Evolutionary conservation across 192 early-diverging fungal genomes (phyloP).

Genomic region (Coemansia umbellata): DNA sequence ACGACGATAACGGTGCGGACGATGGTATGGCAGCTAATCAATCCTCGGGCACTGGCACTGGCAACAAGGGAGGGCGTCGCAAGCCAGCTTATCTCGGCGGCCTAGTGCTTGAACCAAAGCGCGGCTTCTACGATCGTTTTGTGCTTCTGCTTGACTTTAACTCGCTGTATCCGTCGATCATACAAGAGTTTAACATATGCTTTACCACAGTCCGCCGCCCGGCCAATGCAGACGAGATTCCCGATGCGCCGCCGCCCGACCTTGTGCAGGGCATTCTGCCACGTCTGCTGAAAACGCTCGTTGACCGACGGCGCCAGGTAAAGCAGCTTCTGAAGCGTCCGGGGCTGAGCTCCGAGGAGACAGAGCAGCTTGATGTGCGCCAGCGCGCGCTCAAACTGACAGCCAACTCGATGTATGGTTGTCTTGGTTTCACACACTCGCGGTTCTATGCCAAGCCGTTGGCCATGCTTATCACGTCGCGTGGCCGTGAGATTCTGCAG

Average conservation of each 20-base stretch:
- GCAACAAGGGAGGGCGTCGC: conserved; percentile 43
- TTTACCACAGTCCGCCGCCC: conserved; percentile 88
- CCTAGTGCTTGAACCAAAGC: conserved; percentile 95
- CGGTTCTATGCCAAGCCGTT: conserved; percentile 95
- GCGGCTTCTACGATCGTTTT: conserved; percentile 93
- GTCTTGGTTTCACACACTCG: conserved; percentile 87
- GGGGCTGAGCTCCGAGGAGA: conserved; percentile 51
- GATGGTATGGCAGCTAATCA: conserved; percentile 11
- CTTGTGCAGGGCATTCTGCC: conserved; percentile 79
- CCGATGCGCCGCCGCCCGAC: conserved; percentile 71
- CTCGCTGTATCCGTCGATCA: conserved; percentile 98
- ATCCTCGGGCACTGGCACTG: background rate
- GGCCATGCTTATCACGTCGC: conserved; percentile 94
- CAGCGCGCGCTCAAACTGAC: conserved; percentile 95
- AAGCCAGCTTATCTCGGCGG: conserved; percentile 94
- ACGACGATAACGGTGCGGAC: conserved; percentile 18
- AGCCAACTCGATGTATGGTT: conserved; percentile 99
- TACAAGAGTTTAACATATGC: conserved; percentile 99
- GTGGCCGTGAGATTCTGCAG: conserved; percentile 95
- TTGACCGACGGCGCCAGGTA: conserved; percentile 84
- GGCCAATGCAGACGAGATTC: conserved; percentile 54
- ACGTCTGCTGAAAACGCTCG: conserved; percentile 78
- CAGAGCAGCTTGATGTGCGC: conserved; percentile 80
- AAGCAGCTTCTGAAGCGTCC: conserved; percentile 86
- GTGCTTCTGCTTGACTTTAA: conserved; percentile 97